These are phyloP conservation scores for Plasmodium adleri DNA, from an alignment of 169 alveolate species.

Conservation along the genomic window DNA sequence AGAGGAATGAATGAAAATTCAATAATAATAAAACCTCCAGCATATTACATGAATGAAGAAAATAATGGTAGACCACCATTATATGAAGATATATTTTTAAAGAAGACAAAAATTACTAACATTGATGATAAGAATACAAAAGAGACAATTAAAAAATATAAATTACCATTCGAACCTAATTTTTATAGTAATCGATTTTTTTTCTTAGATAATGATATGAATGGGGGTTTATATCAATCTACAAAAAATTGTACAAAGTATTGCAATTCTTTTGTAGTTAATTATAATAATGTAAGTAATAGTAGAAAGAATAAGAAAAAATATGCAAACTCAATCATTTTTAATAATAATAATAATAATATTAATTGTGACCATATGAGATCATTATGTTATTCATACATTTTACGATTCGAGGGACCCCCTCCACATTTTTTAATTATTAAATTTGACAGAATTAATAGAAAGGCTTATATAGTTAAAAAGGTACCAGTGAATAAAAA, in stretches of 20 bases:
- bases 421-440: conserved; percentile 73
- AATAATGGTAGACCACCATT: conserved; percentile 16
- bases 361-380: conserved; percentile 9
- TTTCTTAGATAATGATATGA: conserved; percentile 54
- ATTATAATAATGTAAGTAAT: conserved; percentile 18
- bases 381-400: conserved; percentile 18
- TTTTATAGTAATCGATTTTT: conserved; percentile 58
- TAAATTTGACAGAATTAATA: conserved; percentile 22
- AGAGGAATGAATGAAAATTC: conserved; percentile 3
- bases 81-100: conserved; percentile 49
- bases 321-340: background rate
- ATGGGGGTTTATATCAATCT: conserved; percentile 7
- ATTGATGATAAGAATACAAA: conserved; percentile 27
- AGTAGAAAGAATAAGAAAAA: background rate
- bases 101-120: conserved; percentile 34
- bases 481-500: conserved; percentile 61
- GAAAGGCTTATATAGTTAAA: conserved; percentile 26
- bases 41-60: background rate
- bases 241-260: conserved; percentile 28
- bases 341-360: background rate
- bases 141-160: conserved; percentile 39
- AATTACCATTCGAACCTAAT: conserved; percentile 74
- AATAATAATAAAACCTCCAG: background rate
- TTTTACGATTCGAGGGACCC: conserved; percentile 67
- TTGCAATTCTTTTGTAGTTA: conserved; percentile 24